Conservation (phyloP, 1,284 basidiomycete genomes). For the Prillingera fragicola region DNA sequence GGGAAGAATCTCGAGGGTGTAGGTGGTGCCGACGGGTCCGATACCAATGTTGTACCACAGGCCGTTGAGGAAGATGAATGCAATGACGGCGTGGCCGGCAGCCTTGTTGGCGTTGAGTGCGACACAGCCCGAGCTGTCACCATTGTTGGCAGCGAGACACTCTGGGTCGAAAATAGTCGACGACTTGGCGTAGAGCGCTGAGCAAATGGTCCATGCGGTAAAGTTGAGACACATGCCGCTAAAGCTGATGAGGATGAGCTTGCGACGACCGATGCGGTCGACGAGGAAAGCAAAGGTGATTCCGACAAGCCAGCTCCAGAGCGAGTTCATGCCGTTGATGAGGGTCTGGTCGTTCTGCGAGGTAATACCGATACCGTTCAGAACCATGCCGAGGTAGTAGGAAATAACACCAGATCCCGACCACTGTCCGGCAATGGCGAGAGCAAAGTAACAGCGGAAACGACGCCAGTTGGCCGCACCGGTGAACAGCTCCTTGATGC, state of each 20-base stretch:
- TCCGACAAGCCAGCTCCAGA: conserved; percentile 47
- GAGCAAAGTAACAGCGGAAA: conserved; percentile 31
- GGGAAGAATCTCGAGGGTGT: neutral
- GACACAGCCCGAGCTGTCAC: neutral
- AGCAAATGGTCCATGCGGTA: conserved; percentile 61
- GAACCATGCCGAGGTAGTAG: conserved; percentile 64
- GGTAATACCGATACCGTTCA: conserved; percentile 64
- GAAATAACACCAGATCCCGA: conserved; percentile 15
- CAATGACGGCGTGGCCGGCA: conserved; percentile 18
- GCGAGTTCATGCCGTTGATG: conserved; percentile 51
- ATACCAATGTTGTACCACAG: conserved; percentile 21
- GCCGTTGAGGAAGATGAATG: conserved; percentile 43
- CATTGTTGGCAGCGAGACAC: neutral
- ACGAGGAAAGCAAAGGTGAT: conserved; percentile 23
- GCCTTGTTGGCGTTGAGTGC: conserved; percentile 6
- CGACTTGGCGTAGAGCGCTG: conserved; percentile 50
- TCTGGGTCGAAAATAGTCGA: conserved; percentile 39
- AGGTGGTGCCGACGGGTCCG: neutral
- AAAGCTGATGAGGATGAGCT: conserved; percentile 51
- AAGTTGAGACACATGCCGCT: conserved; percentile 62
- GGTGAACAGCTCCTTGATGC: conserved; percentile 51
- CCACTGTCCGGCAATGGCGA: conserved; percentile 40
- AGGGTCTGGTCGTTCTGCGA: conserved; percentile 57
- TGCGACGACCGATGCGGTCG: conserved; percentile 28
- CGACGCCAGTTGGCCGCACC: conserved; percentile 21